Evolutionary conservation across 164 flowering plant species (phyloP).

Genomic region (Cinnamomum chago): DNA sequence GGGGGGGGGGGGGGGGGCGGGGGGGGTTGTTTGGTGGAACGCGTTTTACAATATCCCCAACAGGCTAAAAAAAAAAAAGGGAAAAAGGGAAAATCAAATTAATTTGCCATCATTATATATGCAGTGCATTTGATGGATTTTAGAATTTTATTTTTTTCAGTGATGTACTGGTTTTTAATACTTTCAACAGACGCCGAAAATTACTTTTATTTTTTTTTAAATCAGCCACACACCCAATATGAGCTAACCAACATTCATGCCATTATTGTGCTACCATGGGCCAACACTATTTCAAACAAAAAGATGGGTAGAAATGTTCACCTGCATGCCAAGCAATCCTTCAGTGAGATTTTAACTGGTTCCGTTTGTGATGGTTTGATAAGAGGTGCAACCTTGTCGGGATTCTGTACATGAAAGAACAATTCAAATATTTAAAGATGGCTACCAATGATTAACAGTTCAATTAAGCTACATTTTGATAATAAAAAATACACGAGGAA

Average conservation of each 20-base stretch:
- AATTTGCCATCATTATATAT: too few relatives aligned
- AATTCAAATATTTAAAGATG: conserved; percentile 1
- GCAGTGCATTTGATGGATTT: too few relatives aligned
- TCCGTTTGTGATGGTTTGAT: conserved; percentile 39
- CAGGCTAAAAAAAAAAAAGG: too few relatives aligned
- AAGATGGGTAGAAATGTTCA: conserved; percentile 6
- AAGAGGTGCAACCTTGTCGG: conserved; percentile 35
- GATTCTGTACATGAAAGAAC: conserved; percentile 20
- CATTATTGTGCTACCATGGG: neutral
- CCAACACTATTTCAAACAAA: neutral
- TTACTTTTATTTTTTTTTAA: too few relatives aligned
- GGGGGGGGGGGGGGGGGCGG: too few relatives aligned
- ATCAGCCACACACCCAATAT: neutral
- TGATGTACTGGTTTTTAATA: too few relatives aligned
- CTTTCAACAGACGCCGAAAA: too few relatives aligned
- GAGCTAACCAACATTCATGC: neutral
- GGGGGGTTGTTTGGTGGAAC: too few relatives aligned
- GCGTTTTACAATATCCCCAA: too few relatives aligned
- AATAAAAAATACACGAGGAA: too few relatives aligned
- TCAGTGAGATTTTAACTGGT: conserved; percentile 86
- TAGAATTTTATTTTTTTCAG: too few relatives aligned
- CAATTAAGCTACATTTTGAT: neutral
- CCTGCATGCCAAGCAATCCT: conserved; percentile 99
- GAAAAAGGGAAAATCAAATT: too few relatives aligned
- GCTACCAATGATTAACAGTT: neutral